Evolutionary conservation across 1,139 yeast species (phyloP).

Genomic region (Protomyces lactucae-debilis): DNA sequence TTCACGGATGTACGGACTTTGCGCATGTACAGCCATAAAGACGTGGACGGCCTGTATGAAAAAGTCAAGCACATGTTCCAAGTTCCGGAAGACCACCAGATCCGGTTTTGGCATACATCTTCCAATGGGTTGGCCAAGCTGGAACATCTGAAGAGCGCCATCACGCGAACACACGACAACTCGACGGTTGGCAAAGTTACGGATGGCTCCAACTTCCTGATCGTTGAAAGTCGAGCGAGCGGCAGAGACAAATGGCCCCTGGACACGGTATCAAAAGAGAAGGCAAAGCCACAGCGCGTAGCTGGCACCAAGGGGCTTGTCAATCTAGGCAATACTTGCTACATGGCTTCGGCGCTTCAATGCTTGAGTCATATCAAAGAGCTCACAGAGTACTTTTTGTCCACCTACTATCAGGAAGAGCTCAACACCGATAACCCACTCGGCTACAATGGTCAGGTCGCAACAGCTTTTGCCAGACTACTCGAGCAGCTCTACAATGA

Average conservation of each 20-base stretch:
- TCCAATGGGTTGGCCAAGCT: conserved; percentile 19
- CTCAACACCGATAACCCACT: conserved; percentile 73
- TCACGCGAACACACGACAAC: conserved; percentile 7
- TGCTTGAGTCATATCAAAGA: conserved; percentile 86
- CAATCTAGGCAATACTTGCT: conserved; percentile 90
- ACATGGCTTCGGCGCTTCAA: conserved; percentile 94
- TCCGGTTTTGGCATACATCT: conserved; percentile 22
- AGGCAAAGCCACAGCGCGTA: conserved; percentile 2
- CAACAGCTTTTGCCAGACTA: conserved; percentile 64
- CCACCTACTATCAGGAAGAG: conserved; percentile 59
- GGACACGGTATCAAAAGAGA: conserved; percentile 14
- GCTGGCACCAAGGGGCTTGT: conserved; percentile 50
- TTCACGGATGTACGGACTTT: conserved; percentile 13
- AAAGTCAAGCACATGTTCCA: conserved; percentile 17
- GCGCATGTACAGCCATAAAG: conserved; percentile 19
- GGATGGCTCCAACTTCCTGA: conserved; percentile 14
- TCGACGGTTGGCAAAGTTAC: conserved; percentile 19
- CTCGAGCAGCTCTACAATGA: conserved; percentile 55
- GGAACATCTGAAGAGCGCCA: conserved; percentile 13
- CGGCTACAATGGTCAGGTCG: conserved; percentile 79
- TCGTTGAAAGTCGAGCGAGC: conserved; percentile 13
- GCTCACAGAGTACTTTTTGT: conserved; percentile 63
- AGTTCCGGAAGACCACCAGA: background rate
- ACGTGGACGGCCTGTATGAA: conserved; percentile 23
- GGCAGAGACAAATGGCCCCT: conserved; percentile 17